phyloP scores from a whole-genome alignment of 2,329 filamentous ascomycete species.

The Aspergillus niger region DNA sequence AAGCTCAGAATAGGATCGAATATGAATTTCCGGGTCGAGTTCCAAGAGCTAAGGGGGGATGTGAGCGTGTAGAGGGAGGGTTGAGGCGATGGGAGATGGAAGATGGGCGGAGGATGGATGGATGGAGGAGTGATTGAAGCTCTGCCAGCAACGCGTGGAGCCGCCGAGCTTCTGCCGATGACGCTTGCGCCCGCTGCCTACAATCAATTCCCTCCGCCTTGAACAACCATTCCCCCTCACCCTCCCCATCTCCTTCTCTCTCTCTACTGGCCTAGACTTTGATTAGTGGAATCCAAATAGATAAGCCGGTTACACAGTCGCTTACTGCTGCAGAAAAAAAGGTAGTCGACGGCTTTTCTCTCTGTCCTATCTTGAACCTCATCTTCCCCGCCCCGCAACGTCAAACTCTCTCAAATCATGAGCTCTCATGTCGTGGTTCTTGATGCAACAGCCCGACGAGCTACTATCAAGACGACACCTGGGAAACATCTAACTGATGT shows the following conservation, averaged over 20 bases:
- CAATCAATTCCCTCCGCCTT: neutral
- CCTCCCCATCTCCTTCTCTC: neutral
- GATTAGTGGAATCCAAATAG: neutral
- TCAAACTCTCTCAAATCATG: conserved; percentile 55
- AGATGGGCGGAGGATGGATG: conserved; percentile 25
- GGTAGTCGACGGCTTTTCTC: no score
- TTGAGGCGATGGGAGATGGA: conserved; percentile 15
- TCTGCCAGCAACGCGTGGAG: conserved; percentile 26
- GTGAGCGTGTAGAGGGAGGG: conserved; percentile 20
- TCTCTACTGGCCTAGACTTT: conserved; percentile 16
- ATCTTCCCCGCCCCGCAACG: conserved; percentile 22
- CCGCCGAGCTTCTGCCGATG: conserved; percentile 31
- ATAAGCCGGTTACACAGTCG: neutral
- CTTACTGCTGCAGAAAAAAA: neutral
- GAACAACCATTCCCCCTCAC: neutral
- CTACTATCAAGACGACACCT: conserved; percentile 80
- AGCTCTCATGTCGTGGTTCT: conserved; percentile 87
- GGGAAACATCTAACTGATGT: conserved; percentile 81
- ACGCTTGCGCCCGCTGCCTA: conserved; percentile 31
- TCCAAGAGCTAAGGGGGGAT: conserved; percentile 5
- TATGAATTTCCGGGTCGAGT: neutral
- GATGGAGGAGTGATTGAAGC: conserved; percentile 30
- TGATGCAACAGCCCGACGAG: conserved; percentile 73
- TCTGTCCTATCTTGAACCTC: neutral
- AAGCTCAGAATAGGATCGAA: conserved; percentile 17